These are phyloP conservation scores for Pichia sp. DNA, from an alignment of 1,139 yeast species.

Conservation along the genomic window DNA sequence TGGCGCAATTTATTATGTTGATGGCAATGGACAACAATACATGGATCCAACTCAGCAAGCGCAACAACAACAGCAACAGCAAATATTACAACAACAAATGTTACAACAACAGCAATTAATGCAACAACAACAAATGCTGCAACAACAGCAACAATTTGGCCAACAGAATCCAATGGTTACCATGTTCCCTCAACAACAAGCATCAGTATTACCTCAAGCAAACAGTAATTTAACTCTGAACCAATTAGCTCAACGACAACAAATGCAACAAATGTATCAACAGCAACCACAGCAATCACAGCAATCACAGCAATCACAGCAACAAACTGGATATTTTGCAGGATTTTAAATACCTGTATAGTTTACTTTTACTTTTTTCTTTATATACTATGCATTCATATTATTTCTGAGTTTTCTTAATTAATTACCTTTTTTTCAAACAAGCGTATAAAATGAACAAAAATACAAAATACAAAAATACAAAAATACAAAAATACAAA, in stretches of 20 bases:
- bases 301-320: slow-evolving; percentile 16
- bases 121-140: slow-evolving; percentile 6
- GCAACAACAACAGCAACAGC: slow-evolving; percentile 28
- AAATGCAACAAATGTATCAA: slow-evolving; percentile 17
- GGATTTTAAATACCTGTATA: slow-evolving; percentile 16
- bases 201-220: not conserved
- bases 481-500: not conserved
- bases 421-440: too few relatives aligned
- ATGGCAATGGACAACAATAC: slow-evolving; percentile 52
- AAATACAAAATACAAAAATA: not conserved
- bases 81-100: slow-evolving; percentile 5
- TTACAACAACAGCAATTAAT: slow-evolving; percentile 3
- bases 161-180: slow-evolving; percentile 7
- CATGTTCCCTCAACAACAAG: not conserved
- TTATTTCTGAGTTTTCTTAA: too few relatives aligned
- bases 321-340: slow-evolving; percentile 17
- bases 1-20: slow-evolving; percentile 54
- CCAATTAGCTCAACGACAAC: slow-evolving; percentile 18
- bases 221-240: slow-evolving; percentile 20
- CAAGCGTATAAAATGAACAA: not conserved
- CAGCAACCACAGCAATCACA: slow-evolving; percentile 11
- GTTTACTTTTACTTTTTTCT: not conserved
- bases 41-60: slow-evolving; percentile 52
- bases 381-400: not conserved
- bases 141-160: not conserved